Percentiles rank a stretch among this genome's conserved stretches.
These are phyloP conservation scores for Recurvomyces mirabilis DNA, from an alignment of 495 filamentous ascomycete genomes.

Conservation along the genomic window DNA sequence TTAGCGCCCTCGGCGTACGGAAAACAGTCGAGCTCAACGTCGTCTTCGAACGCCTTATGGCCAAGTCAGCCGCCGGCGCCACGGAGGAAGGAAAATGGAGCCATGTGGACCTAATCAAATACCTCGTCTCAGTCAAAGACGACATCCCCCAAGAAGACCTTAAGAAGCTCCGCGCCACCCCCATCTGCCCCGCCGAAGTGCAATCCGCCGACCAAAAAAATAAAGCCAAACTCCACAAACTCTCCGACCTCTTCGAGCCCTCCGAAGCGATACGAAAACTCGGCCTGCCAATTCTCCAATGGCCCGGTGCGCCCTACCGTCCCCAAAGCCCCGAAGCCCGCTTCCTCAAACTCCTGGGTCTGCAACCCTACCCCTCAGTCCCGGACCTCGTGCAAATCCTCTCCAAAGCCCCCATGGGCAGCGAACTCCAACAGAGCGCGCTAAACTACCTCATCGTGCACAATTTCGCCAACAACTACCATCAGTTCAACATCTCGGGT, in stretches of 20 bases:
- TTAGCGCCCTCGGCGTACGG: constrained; percentile 68
- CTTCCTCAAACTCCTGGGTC: constrained; percentile 60
- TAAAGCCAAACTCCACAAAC: constrained; percentile 51
- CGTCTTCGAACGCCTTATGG: constrained; percentile 77
- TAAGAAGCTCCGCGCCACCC: constrained; percentile 59
- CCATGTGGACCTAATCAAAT: constrained; percentile 88
- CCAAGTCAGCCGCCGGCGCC: constrained; percentile 30
- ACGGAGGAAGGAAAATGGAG: constrained; percentile 57
- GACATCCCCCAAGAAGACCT: constrained; percentile 85
- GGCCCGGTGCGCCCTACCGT: constrained; percentile 56
- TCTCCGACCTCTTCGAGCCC: constrained; percentile 79
- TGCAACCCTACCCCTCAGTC: constrained; percentile 56
- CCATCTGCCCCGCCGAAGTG: constrained; percentile 71
- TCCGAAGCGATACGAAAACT: constrained; percentile 57
- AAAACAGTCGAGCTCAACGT: constrained; percentile 86
- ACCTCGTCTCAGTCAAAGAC: constrained; percentile 75
- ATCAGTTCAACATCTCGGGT: constrained; percentile 42
- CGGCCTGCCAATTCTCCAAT: constrained; percentile 68
- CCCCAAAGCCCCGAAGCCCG: constrained; percentile 53
- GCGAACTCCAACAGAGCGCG: constrained; percentile 33
- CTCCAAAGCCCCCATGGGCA: constrained; percentile 41
- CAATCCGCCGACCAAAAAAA: constrained; percentile 22
- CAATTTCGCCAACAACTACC: constrained; percentile 66
- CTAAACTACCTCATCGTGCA: constrained; percentile 77
- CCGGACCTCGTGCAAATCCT: constrained; percentile 66